Evolutionary conservation across 192 early-diverging fungal genomes (phyloP).

Genomic region (Backusella tarrabulga): DNA sequence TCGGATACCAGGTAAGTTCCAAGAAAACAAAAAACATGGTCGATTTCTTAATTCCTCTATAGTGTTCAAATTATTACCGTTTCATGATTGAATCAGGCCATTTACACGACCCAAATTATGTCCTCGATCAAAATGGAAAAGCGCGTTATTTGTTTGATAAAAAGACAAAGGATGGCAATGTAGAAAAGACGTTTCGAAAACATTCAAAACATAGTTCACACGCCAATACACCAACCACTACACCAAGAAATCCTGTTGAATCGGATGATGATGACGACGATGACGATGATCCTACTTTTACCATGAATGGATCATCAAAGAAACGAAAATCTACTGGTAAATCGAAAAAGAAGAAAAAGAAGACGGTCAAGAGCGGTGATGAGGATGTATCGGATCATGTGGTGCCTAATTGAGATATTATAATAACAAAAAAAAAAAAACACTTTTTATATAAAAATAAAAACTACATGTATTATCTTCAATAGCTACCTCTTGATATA

Average conservation of each 20-base stretch:
- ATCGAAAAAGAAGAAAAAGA: not conserved
- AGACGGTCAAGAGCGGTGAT: not conserved
- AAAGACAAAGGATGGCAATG: slow-evolving; percentile 75
- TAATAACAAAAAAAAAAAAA: too few relatives aligned
- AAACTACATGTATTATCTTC: too few relatives aligned
- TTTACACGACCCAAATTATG: slow-evolving; percentile 88
- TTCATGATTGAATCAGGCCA: slow-evolving; percentile 87
- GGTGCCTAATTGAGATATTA: not conserved
- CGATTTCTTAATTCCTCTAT: not conserved
- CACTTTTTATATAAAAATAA: too few relatives aligned
- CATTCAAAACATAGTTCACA: slow-evolving; percentile 56
- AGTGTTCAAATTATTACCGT: slow-evolving; percentile 97
- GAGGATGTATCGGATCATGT: not conserved
- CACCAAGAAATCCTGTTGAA: not conserved
- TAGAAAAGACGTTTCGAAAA: slow-evolving; percentile 74
- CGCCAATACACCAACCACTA: not conserved
- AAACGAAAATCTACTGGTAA: not conserved
- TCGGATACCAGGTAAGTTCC: slow-evolving; percentile 83
- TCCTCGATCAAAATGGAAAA: slow-evolving; percentile 84
- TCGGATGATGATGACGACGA: slow-evolving; percentile 1
- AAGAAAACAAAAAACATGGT: too few relatives aligned
- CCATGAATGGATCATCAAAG: not conserved
- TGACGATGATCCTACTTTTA: slow-evolving; percentile 4
- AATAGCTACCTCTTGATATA: too few relatives aligned
- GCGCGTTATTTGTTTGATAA: slow-evolving; percentile 90